Percentiles rank a stretch among this genome's conserved stretches.
Conservation (phyloP, 1,284 basidiomycete genomes). For the Phlebopus sp. region DNA sequence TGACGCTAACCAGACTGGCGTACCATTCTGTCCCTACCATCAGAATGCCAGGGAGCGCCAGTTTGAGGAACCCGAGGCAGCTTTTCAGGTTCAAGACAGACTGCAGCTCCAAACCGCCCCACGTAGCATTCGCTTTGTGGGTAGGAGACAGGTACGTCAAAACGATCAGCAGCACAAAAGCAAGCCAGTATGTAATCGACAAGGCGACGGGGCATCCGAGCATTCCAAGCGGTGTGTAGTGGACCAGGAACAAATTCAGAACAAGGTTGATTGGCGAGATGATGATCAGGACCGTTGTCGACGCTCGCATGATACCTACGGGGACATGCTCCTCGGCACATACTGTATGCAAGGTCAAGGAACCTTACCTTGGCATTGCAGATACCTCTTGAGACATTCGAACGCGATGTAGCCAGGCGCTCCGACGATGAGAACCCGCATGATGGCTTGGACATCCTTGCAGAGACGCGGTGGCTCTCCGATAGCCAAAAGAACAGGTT, state of each 20-base stretch:
- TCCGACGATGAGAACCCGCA: constrained; percentile 60
- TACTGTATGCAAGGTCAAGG: background rate
- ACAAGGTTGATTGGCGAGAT: constrained; percentile 63
- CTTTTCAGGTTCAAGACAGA: constrained; percentile 47
- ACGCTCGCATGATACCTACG: constrained; percentile 70
- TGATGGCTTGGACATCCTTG: constrained; percentile 57
- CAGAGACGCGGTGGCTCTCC: constrained; percentile 60
- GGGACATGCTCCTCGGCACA: background rate
- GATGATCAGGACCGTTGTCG: constrained; percentile 58
- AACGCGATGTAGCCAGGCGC: constrained; percentile 75
- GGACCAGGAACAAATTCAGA: constrained; percentile 58
- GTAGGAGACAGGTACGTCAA: constrained; percentile 48
- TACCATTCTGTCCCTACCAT: constrained; percentile 82
- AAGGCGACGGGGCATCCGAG: constrained; percentile 65
- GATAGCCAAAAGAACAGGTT: constrained; percentile 57
- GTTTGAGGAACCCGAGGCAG: constrained; percentile 54
- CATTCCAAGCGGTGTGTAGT: constrained; percentile 57
- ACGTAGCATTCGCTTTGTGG: constrained; percentile 57
- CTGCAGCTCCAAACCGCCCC: constrained; percentile 55
- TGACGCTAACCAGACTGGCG: constrained; percentile 10
- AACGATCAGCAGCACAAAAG: constrained; percentile 52
- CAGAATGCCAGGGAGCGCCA: constrained; percentile 70
- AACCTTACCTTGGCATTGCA: constrained; percentile 70
- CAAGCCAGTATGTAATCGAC: constrained; percentile 68
- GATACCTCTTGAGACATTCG: constrained; percentile 74